Conservation (phyloP, 2,329 filamentous ascomycete species). For the Aspergillus sp. region DNA sequence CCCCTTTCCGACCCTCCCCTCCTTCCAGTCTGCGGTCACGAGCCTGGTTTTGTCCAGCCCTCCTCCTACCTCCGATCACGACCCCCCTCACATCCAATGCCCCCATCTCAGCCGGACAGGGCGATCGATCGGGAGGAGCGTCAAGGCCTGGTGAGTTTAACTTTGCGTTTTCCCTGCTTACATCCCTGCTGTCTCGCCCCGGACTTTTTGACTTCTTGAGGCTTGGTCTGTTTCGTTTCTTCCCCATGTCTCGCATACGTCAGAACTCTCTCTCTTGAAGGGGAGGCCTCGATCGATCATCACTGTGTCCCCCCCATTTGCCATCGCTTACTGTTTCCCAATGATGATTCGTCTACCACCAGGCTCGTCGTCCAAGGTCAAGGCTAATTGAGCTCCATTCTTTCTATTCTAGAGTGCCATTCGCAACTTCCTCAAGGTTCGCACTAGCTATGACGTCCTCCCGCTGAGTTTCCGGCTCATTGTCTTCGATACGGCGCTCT, state of each 20-base stretch:
- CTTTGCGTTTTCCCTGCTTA: not conserved
- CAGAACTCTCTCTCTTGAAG: not conserved
- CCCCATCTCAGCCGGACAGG: conserved; percentile 42
- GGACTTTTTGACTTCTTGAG: not conserved
- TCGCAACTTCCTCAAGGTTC: conserved; percentile 91
- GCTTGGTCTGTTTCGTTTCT: conserved; percentile 4
- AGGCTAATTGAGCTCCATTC: conserved; percentile 26
- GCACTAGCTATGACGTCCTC: conserved; percentile 96
- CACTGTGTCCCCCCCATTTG: conserved; percentile 6
- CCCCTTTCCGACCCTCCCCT: conserved; percentile 9
- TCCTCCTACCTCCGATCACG: conserved; percentile 48
- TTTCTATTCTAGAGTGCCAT: conserved; percentile 69
- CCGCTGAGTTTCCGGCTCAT: conserved; percentile 95
- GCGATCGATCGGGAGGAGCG: conserved; percentile 51
- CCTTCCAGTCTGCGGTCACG: conserved; percentile 36
- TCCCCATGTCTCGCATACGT: conserved; percentile 8
- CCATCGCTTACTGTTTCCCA: not conserved
- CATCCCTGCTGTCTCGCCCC: not conserved
- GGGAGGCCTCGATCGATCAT: not conserved
- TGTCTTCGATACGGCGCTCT: conserved; percentile 87
- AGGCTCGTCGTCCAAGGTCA: conserved; percentile 5
- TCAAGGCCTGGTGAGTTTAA: conserved; percentile 46
- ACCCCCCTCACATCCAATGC: conserved; percentile 41
- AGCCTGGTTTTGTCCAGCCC: conserved; percentile 48
- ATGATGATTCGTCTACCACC: not conserved